Evolutionary conservation across 2,329 filamentous ascomycete genomes (phyloP), one percentile per base, ranked within the genome.

Genomic region (Pyrenophora graminea): DNA sequence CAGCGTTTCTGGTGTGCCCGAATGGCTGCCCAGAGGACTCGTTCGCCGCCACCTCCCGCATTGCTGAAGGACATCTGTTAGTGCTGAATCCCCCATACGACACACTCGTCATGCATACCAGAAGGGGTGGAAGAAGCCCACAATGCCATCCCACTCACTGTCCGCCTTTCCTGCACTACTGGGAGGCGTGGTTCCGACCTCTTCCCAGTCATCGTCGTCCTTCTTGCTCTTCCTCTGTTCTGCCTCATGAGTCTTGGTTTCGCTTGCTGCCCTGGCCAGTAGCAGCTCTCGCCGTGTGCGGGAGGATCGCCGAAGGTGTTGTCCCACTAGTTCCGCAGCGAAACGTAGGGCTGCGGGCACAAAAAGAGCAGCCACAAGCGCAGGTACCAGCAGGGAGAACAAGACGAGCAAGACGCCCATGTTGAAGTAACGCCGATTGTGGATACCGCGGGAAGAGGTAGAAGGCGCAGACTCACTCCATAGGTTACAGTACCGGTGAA

Each of bases 41-140:
- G 83, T 76, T 99, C 94, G 56, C 94, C 94, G 54, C 94, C 94
- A 23, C 94, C 94, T 48, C 94, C 94, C 43, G 94, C 94, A 77
- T 99, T 97, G 75, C 90, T 94, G 54, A 32, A 31, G 21, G n/a
- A 10, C 10, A 17, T n/a, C 27, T 48, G 51, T 71, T 34, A 72
- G 65, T 36, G 33, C 27, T 10, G 13, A 6, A 31, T 19, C 23
- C 6, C 1, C 13, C 12, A 3, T 6, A n/a, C 3, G 13, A 8
- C 34, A 9, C 15, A 18, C 36, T 23, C 19, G 27, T 30, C 33
- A 44, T 42, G 68, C 82, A 58, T 79, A 93, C 90, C 94, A 97
- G 73, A 97, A 99, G 1, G 94, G 94, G 73, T 99, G 94, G 71
- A 99, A 96, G 81, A 99, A 97, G 39, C 91, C 94, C 56, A 97